Conservation (phyloP, 148 eudicot genomes). For the Heliamphora exappendiculata region DNA sequence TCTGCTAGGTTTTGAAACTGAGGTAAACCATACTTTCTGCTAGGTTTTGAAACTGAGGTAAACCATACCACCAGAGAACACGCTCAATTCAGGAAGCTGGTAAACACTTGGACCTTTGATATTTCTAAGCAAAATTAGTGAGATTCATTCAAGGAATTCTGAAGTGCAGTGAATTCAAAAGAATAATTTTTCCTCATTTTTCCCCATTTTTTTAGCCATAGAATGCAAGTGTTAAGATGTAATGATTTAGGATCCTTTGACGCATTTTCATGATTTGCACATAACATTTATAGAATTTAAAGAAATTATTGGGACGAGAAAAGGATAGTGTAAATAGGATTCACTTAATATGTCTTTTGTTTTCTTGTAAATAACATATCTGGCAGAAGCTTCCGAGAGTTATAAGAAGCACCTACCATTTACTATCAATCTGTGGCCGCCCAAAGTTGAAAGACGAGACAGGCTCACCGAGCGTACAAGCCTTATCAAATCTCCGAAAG, state of each 20-base stretch:
- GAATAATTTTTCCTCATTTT: not conserved
- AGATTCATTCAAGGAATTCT: not conserved
- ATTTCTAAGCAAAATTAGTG: not conserved
- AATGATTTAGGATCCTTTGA: not conserved
- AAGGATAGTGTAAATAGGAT: not conserved
- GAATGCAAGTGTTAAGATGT: not conserved
- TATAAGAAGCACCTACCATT: slow-evolving; percentile 57
- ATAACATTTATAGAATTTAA: not conserved
- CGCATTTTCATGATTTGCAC: not conserved
- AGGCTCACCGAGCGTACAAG: slow-evolving; percentile 62
- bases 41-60: not conserved
- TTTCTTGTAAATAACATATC: not conserved
- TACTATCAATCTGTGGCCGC: slow-evolving; percentile 55
- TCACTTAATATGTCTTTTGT: not conserved
- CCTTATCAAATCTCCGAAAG: slow-evolving; percentile 65
- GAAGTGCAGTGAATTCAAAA: not conserved
- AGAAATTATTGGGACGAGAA: not conserved
- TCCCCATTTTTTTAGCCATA: not conserved
- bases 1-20: not conserved
- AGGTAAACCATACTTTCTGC: not conserved
- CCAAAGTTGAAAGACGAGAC: slow-evolving; percentile 58
- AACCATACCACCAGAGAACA: not conserved
- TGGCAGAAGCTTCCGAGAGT: not conserved
- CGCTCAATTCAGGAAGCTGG: not conserved
- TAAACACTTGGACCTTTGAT: not conserved